A percentile compares a stretch with the other conserved stretches of the same genome.
Evolutionary conservation across 805 yeast species (phyloP).

Genomic region (Starmera amethionina): DNA sequence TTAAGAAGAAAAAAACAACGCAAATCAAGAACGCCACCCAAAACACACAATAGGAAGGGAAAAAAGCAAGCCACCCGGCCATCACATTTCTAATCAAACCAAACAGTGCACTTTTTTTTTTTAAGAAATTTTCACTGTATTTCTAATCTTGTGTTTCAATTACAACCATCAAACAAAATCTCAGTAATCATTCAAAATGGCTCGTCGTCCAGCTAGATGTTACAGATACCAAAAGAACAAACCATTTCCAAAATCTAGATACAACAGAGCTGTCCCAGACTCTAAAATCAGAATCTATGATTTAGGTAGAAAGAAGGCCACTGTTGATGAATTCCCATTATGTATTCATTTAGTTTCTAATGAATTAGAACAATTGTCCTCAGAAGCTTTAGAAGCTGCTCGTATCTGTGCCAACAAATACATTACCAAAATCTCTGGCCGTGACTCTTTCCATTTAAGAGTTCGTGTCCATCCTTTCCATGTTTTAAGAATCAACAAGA

Average conservation of each 20-base stretch:
- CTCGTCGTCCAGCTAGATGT: conserved; percentile 99
- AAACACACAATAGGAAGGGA: too few species aligned
- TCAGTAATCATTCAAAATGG: conserved; percentile 59
- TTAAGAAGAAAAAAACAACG: too few species aligned
- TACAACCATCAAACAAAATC: neutral
- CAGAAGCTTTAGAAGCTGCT: conserved; percentile 99
- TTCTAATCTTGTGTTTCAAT: neutral
- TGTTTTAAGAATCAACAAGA: conserved; percentile 99
- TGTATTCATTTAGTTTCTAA: conserved; percentile 99
- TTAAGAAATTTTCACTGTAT: neutral
- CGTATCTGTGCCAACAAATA: conserved; percentile 99
- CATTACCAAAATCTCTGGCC: conserved; percentile 94
- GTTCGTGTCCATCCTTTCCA: conserved; percentile 99
- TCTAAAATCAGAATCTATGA: conserved; percentile 98
- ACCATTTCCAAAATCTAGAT: conserved; percentile 99
- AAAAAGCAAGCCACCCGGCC: neutral
- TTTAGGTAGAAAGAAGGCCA: conserved; percentile 99
- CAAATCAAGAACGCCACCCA: too few species aligned
- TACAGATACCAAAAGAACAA: conserved; percentile 99
- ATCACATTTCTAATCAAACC: neutral
- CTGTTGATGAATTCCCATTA: conserved; percentile 93
- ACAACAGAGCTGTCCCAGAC: conserved; percentile 99
- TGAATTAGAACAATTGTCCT: conserved; percentile 98
- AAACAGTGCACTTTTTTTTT: neutral
- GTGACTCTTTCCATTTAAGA: conserved; percentile 99